A percentile compares a stretch with the other conserved stretches of the same genome.
These are phyloP conservation scores for Kwoniella mangroviensis DNA, from an alignment of 768 basidiomycete genomes.

Conservation along the genomic window DNA sequence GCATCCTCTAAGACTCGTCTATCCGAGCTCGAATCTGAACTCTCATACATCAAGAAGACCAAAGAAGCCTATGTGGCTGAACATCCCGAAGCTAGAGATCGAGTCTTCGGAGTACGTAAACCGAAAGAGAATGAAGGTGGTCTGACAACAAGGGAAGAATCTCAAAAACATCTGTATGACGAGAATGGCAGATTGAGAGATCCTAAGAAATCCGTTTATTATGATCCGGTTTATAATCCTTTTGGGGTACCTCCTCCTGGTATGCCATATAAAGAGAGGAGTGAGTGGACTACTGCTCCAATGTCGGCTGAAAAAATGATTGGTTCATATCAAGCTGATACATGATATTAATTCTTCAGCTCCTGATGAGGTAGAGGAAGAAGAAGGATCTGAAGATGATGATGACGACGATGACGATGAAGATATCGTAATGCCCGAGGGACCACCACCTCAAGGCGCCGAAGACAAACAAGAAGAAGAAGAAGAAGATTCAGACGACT, in stretches of 20 bases:
- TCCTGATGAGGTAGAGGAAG: conserved; percentile 69
- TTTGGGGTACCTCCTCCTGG: conserved; percentile 93
- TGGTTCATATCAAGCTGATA: background rate
- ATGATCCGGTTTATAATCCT: conserved; percentile 90
- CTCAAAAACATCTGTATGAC: conserved; percentile 66
- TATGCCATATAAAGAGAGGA: conserved; percentile 89
- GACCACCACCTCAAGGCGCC: conserved; percentile 64
- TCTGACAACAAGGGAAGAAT: background rate
- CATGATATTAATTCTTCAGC: conserved; percentile 16
- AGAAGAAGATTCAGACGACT: conserved; percentile 43
- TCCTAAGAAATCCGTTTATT: conserved; percentile 91
- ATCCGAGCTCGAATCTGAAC: conserved; percentile 72
- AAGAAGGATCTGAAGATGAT: conserved; percentile 58
- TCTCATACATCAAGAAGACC: conserved; percentile 78
- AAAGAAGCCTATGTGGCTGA: conserved; percentile 91
- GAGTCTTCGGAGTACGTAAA: conserved; percentile 66
- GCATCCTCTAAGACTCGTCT: conserved; percentile 70
- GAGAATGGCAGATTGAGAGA: conserved; percentile 83
- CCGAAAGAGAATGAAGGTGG: conserved; percentile 65
- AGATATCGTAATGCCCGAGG: conserved; percentile 86
- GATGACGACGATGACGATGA: conserved; percentile 65
- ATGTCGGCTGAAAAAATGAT: background rate
- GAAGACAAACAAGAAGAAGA: conserved; percentile 8
- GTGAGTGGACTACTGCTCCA: conserved; percentile 62
- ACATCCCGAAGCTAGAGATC: conserved; percentile 87